phyloP scores from a whole-genome alignment of 2,329 filamentous ascomycete species.

The Tolypocladium amazonense region DNA sequence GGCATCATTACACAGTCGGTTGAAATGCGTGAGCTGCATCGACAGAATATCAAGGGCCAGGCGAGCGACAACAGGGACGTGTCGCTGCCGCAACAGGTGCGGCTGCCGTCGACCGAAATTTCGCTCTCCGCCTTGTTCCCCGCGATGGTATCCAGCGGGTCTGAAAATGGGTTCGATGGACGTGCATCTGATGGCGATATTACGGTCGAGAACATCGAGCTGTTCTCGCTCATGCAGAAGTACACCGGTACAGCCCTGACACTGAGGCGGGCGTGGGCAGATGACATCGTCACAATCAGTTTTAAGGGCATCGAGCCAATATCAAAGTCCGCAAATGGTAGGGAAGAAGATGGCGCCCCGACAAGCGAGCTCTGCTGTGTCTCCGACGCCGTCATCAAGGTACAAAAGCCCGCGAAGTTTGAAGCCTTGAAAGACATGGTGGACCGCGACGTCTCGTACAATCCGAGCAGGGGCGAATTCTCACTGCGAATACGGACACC shows the following conservation, averaged over 20 bases:
- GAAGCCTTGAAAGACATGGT: slow-evolving; percentile 41
- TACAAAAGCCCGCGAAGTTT: slow-evolving; percentile 43
- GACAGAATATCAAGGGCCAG: slow-evolving; percentile 29
- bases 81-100: slow-evolving; percentile 30
- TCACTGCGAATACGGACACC: slow-evolving; percentile 47
- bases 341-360: slow-evolving; percentile 3
- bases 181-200: slow-evolving; percentile 2
- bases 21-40: slow-evolving; percentile 37
- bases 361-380: slow-evolving; percentile 23
- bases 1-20: slow-evolving; percentile 40
- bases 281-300: slow-evolving; percentile 46
- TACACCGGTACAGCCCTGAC: slow-evolving; percentile 8
- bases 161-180: slow-evolving; percentile 7
- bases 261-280: slow-evolving; percentile 40
- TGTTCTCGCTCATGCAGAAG: slow-evolving; percentile 12
- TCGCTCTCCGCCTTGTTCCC: slow-evolving; percentile 36
- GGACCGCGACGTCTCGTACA: slow-evolving; percentile 54
- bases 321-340: slow-evolving; percentile 2
- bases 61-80: slow-evolving; percentile 22
- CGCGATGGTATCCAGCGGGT: slow-evolving; percentile 16
- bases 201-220: slow-evolving; percentile 7
- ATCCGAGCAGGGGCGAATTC: slow-evolving; percentile 49
- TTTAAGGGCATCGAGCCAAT: slow-evolving; percentile 35
- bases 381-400: slow-evolving; percentile 43
- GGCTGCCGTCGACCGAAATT: slow-evolving; percentile 36